Conservation (phyloP, 345 rosid species). For the Combretum micranthum region DNA sequence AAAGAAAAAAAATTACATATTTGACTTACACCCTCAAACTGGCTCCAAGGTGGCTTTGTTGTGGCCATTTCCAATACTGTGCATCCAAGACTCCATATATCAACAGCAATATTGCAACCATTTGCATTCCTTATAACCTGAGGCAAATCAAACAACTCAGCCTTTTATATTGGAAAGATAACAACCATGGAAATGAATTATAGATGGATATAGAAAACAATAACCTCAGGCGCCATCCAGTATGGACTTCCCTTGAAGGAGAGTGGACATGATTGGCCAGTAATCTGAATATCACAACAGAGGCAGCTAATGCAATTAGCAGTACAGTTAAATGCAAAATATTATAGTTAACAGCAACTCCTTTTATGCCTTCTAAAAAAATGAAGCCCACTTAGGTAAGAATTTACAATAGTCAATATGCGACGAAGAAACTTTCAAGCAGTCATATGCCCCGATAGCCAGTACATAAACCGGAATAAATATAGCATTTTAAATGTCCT, state of each 20-base stretch:
- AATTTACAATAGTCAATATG: no score
- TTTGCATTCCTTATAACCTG: constrained; percentile 61
- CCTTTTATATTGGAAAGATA: not conserved
- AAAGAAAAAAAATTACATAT: not conserved
- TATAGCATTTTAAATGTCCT: no score
- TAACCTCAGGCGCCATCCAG: constrained; percentile 93
- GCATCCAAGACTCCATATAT: constrained; percentile 87
- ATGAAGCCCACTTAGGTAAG: no score
- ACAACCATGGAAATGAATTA: not conserved
- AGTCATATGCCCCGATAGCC: no score
- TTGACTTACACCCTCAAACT: constrained; percentile 67
- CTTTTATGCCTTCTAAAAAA: no score
- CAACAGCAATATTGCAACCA: constrained; percentile 71
- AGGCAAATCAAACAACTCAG: constrained; percentile 2
- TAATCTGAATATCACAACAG: constrained; percentile 39
- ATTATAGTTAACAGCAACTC: not conserved
- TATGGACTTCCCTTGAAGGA: constrained; percentile 83
- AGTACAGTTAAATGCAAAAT: not conserved
- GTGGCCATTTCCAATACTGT: constrained; percentile 86
- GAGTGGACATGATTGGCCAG: constrained; percentile 70
- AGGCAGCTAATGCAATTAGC: constrained; percentile 2
- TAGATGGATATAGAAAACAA: constrained; percentile 5
- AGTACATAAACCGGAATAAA: no score
- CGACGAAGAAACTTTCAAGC: no score
- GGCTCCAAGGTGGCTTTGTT: constrained; percentile 81